Conservation (phyloP, 176 grass and related monocot species). For the Zea mays region DNA sequence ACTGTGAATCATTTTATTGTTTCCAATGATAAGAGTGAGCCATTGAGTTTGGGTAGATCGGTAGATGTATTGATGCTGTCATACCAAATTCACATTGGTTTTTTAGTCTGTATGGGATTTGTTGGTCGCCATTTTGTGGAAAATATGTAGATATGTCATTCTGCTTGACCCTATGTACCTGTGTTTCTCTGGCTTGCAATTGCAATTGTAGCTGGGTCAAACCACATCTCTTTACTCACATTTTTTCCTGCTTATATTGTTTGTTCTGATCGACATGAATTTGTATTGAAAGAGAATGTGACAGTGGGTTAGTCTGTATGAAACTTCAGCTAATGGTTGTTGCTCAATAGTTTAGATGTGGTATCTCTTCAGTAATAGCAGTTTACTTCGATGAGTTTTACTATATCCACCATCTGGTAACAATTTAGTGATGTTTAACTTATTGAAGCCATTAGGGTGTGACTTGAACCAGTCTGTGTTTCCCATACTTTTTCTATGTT, state of each 20-base stretch:
- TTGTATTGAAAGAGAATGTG: not conserved
- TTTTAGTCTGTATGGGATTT: not conserved
- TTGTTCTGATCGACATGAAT: not conserved
- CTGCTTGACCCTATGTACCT: not conserved
- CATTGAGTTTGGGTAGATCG: not conserved
- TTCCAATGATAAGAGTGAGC: no score
- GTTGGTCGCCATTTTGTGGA: not conserved
- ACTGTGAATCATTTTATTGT: not conserved
- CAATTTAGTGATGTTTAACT: not conserved
- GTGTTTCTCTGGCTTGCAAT: not conserved
- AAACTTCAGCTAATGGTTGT: no score
- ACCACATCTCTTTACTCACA: not conserved
- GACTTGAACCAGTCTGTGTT: not conserved
- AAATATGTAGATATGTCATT: not conserved
- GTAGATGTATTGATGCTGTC: not conserved
- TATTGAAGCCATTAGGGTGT: slow-evolving; percentile 7
- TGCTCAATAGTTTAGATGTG: not conserved
- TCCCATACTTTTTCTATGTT: not conserved
- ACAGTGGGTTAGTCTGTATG: not conserved
- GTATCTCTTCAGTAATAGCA: not conserved
- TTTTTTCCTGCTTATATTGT: slow-evolving; percentile 8
- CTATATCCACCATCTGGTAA: not conserved
- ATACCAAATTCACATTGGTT: not conserved
- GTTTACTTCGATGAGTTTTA: slow-evolving; percentile 1
- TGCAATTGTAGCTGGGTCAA: not conserved